Conservation (phyloP, 805 yeast genomes). For the Schizosaccharomyces pombe region DNA sequence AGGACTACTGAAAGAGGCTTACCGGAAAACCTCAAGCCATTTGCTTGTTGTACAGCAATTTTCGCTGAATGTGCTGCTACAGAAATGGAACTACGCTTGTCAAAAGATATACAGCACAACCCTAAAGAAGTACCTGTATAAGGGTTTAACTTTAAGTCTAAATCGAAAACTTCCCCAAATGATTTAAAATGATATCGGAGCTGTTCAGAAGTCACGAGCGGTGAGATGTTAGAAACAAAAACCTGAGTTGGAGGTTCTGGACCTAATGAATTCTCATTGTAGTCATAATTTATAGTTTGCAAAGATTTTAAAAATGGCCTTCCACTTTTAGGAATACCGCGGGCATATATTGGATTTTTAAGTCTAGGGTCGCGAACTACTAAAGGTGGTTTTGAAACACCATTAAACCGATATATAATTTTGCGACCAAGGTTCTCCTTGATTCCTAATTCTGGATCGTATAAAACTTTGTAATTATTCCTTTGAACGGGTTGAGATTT, state of each 20-base stretch:
- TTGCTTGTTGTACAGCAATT: constrained; percentile 21
- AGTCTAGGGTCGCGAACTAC: constrained; percentile 8
- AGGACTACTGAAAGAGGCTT: constrained; percentile 20
- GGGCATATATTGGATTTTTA: constrained; percentile 9
- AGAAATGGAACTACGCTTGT: constrained; percentile 6
- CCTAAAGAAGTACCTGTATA: constrained; percentile 60
- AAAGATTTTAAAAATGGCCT: constrained; percentile 9
- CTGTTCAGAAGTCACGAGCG: constrained; percentile 19
- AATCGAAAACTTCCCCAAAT: constrained; percentile 39
- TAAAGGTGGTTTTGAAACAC: constrained; percentile 11
- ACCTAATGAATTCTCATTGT: constrained; percentile 52
- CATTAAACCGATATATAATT: constrained; percentile 17
- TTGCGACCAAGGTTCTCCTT: constrained; percentile 14
- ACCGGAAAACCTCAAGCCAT: constrained; percentile 27
- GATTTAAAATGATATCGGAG: constrained; percentile 19
- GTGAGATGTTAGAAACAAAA: constrained; percentile 43
- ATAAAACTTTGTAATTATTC: not conserved
- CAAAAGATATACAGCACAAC: constrained; percentile 34
- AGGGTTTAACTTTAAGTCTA: constrained; percentile 43
- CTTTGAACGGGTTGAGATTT: not conserved
- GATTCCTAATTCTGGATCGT: not conserved
- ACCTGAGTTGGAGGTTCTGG: constrained; percentile 49
- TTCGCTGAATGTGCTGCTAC: constrained; percentile 25
- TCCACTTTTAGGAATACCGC: constrained; percentile 10
- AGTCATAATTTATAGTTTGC: constrained; percentile 20